These are phyloP conservation scores for Tetrapisispora fleetii DNA, from an alignment of 805 yeast species.

Conservation along the genomic window DNA sequence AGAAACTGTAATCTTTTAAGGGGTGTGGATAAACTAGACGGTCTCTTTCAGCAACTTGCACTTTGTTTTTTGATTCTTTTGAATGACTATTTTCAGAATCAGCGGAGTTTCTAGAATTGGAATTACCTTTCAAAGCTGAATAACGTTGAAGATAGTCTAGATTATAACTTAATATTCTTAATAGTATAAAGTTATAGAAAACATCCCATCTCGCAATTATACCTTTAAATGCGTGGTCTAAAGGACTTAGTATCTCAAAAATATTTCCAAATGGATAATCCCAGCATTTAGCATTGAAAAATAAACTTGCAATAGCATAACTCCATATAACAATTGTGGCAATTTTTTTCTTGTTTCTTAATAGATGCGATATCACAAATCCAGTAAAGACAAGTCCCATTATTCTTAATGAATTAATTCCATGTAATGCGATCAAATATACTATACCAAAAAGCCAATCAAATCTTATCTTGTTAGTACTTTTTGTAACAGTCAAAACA, in stretches of 20 bases:
- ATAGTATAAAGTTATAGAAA: conserved; percentile 78
- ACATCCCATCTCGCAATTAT: conserved; percentile 92
- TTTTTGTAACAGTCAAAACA: conserved; percentile 13
- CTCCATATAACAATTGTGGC: conserved; percentile 53
- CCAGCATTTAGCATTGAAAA: conserved; percentile 63
- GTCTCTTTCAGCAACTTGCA: conserved; percentile 40
- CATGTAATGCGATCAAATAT: conserved; percentile 69
- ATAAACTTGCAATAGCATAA: conserved; percentile 69
- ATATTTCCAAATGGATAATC: conserved; percentile 41
- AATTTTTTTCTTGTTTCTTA: conserved; percentile 23
- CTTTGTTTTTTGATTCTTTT: conserved; percentile 7
- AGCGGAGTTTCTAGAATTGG: neutral
- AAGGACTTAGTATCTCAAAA: conserved; percentile 33
- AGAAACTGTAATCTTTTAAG: conserved; percentile 46
- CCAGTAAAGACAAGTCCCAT: conserved; percentile 46
- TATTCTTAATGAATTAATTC: conserved; percentile 58
- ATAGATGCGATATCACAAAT: conserved; percentile 28
- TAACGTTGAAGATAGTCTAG: conserved; percentile 55
- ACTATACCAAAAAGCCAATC: conserved; percentile 64
- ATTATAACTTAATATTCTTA: conserved; percentile 76
- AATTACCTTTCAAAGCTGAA: conserved; percentile 9
- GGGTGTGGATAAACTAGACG: conserved; percentile 58
- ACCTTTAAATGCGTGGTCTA: conserved; percentile 62
- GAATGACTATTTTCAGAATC: neutral
- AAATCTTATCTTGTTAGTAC: conserved; percentile 44